phyloP scores from a whole-genome alignment of 441 rosid species.

The Mallotus repandus region DNA sequence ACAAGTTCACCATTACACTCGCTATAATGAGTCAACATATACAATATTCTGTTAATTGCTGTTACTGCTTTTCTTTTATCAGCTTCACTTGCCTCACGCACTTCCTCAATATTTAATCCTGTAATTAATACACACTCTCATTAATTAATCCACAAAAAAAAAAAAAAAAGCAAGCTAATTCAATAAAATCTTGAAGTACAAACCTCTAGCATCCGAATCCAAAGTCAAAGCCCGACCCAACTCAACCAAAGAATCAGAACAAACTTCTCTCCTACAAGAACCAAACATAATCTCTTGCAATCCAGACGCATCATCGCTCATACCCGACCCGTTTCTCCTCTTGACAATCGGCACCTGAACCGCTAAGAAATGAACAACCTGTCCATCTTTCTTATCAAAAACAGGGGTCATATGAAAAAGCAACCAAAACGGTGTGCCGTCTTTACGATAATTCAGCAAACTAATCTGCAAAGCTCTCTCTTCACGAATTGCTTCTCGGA shows the following conservation, averaged over 20 bases:
- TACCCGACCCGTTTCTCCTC: conserved; percentile 32
- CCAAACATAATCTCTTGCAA: conserved; percentile 48
- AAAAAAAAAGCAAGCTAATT: background rate
- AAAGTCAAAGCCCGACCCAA: conserved; percentile 36
- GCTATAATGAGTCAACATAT: conserved; percentile 59
- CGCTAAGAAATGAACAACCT: conserved; percentile 68
- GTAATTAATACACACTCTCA: conserved; percentile 15
- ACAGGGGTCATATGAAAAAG: conserved; percentile 72
- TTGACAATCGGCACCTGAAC: conserved; percentile 75
- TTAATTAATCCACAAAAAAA: conserved; percentile 14
- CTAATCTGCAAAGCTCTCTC: conserved; percentile 57
- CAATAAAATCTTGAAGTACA: conserved; percentile 1
- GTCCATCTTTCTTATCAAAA: conserved; percentile 53
- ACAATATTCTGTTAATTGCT: conserved; percentile 52
- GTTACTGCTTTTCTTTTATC: conserved; percentile 60
- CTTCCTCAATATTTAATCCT: conserved; percentile 56
- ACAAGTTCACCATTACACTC: conserved; percentile 60
- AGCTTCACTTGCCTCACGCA: conserved; percentile 65
- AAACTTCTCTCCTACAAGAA: conserved; percentile 79
- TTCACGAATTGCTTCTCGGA: conserved; percentile 76
- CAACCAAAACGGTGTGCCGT: conserved; percentile 90
- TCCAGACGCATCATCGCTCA: conserved; percentile 35
- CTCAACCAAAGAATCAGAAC: conserved; percentile 46
- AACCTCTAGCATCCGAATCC: conserved; percentile 59
- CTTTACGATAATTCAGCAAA: conserved; percentile 75